Evolutionary conservation across 2,329 filamentous ascomycete species (phyloP).

Genomic region (Fusarium goolgardi): DNA sequence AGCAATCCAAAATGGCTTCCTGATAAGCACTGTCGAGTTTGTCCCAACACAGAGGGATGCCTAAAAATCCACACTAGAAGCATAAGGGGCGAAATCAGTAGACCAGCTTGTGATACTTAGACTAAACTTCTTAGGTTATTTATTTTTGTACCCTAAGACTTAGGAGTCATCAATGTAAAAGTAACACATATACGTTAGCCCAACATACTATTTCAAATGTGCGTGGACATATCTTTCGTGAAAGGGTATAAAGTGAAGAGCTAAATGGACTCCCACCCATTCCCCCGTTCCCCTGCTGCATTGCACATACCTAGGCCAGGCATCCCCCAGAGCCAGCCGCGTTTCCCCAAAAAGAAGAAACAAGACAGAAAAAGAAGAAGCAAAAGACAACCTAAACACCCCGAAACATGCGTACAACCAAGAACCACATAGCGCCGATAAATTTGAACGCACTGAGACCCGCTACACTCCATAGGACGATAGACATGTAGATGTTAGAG

Average conservation of each 20-base stretch:
- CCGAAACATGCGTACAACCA: constrained; percentile 88
- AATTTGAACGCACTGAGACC: constrained; percentile 88
- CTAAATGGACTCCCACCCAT: constrained; percentile 16
- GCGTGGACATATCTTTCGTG: constrained; percentile 32
- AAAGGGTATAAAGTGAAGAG: constrained; percentile 47
- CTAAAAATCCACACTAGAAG: too few species aligned
- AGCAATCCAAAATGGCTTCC: constrained; percentile 40
- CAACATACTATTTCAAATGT: too few species aligned
- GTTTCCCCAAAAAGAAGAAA: too few species aligned
- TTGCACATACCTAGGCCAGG: too few species aligned
- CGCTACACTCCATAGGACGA: constrained; percentile 91
- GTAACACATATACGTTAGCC: constrained; percentile 2
- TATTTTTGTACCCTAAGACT: too few species aligned
- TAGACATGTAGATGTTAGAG: constrained; percentile 84
- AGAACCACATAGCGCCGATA: constrained; percentile 88
- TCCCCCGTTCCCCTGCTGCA: background rate
- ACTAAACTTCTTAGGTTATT: too few species aligned
- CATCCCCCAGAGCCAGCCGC: too few species aligned
- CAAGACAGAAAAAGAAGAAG: too few species aligned
- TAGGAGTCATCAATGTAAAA: constrained; percentile 20
- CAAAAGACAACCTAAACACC: constrained; percentile 61
- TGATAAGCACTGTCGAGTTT: background rate
- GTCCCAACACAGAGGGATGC: too few species aligned
- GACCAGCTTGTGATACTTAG: too few species aligned
- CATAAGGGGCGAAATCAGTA: too few species aligned